Evolutionary conservation across 345 rosid species (phyloP).

Genomic region (Acer saccharum): DNA sequence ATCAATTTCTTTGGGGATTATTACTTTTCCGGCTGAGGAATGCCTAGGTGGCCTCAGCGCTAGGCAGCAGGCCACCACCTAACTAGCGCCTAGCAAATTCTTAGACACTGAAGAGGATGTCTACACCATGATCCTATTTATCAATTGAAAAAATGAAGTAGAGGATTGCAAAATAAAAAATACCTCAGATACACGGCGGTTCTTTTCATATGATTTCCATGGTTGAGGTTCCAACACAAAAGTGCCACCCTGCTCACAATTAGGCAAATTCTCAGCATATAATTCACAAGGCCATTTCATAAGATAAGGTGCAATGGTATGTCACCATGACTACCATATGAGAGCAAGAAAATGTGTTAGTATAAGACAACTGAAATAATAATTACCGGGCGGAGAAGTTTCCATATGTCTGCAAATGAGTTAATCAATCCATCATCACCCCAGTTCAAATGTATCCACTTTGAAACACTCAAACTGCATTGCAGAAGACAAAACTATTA

Average conservation of each 20-base stretch:
- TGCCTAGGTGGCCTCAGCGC: no score
- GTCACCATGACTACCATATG: neutral
- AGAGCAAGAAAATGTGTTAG: neutral
- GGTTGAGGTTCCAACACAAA: constrained; percentile 96
- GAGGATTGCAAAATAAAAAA: neutral
- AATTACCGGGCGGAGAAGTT: constrained; percentile 72
- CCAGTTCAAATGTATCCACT: constrained; percentile 98
- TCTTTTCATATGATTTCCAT: constrained; percentile 88
- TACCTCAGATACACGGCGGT: constrained; percentile 83
- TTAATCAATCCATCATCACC: constrained; percentile 90
- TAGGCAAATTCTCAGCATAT: constrained; percentile 10
- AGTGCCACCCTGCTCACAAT: constrained; percentile 73
- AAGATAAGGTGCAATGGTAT: neutral
- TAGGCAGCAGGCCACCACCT: no score
- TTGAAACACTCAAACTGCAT: constrained; percentile 90
- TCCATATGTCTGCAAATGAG: constrained; percentile 75
- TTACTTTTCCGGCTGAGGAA: no score
- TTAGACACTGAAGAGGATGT: neutral
- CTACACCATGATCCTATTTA: neutral
- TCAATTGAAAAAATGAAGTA: neutral
- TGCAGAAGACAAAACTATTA: constrained; percentile 16
- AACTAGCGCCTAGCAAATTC: no score
- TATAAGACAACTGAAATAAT: neutral
- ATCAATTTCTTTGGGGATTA: no score
- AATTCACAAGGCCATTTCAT: neutral